A percentile compares a stretch with the other conserved stretches of the same genome.
These are phyloP conservation scores for Penicillium verhagenii DNA, from an alignment of 495 filamentous ascomycete genomes.

Conservation along the genomic window DNA sequence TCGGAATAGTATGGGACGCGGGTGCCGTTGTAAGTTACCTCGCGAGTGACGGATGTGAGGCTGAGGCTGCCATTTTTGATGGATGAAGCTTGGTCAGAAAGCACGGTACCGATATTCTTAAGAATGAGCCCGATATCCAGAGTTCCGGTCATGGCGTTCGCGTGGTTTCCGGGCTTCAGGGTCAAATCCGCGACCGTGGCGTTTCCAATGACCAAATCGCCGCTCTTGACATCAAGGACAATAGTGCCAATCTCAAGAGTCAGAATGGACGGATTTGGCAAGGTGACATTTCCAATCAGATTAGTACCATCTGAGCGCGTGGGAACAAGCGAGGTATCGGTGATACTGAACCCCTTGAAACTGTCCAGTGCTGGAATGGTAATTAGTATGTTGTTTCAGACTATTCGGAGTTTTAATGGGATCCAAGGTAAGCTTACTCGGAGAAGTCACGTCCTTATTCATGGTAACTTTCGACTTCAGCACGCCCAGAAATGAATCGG, in stretches of 20 bases:
- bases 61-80: conserved; percentile 33
- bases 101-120: conserved; percentile 26
- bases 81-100: conserved; percentile 27
- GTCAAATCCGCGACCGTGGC: conserved; percentile 55
- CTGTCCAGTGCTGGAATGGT: conserved; percentile 22
- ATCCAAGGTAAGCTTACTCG: conserved; percentile 23
- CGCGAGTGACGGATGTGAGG: conserved; percentile 31
- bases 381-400: conserved; percentile 9
- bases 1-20: conserved; percentile 42
- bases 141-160: conserved; percentile 44
- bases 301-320: conserved; percentile 31
- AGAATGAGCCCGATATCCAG: conserved; percentile 35
- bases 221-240: conserved; percentile 34
- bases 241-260: conserved; percentile 39
- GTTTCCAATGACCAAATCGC: conserved; percentile 48
- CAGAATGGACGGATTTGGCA: conserved; percentile 40
- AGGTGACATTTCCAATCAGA: conserved; percentile 35
- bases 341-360: conserved; percentile 31
- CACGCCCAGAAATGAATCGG: conserved; percentile 35
- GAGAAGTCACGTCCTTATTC: conserved; percentile 37
- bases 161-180: conserved; percentile 60
- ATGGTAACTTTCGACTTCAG: conserved; percentile 35
- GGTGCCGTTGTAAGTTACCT: conserved; percentile 34
- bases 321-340: conserved; percentile 18
- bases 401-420: background rate